Conservation (phyloP, 2,329 filamentous ascomycete species). For the Hymenoscyphus scutula region DNA sequence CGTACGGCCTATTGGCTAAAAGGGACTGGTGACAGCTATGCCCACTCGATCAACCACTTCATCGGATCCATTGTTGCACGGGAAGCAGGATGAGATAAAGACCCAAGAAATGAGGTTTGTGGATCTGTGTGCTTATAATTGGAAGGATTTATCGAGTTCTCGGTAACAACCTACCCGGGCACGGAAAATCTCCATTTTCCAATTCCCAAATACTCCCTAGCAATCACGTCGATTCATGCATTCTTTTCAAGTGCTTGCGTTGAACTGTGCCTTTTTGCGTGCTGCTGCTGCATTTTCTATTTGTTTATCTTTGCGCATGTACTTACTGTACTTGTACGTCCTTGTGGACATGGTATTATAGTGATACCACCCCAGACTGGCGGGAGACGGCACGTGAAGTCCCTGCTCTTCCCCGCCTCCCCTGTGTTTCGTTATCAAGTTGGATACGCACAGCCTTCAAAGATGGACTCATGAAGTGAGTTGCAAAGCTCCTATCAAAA, state of each 20-base stretch:
- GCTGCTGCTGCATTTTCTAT: neutral
- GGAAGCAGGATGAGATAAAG: neutral
- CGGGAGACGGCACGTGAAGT: slow-evolving; percentile 6
- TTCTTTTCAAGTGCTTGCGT: neutral
- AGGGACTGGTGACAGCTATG: neutral
- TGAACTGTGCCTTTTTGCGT: neutral
- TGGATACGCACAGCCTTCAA: slow-evolving; percentile 1
- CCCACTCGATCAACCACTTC: neutral
- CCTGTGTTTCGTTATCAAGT: slow-evolving; percentile 2
- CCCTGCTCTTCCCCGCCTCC: slow-evolving; percentile 1
- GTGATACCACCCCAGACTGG: neutral
- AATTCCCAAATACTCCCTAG: neutral
- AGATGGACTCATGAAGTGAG: neutral
- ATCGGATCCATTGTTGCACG: slow-evolving; percentile 1
- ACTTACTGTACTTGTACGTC: too few relatives aligned
- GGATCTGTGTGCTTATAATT: neutral
- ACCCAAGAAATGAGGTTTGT: neutral
- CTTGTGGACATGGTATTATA: neutral
- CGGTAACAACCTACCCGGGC: neutral
- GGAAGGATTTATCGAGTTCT: neutral
- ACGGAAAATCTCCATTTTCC: neutral
- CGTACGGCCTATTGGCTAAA: neutral
- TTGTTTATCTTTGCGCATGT: too few relatives aligned
- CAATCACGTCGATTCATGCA: neutral
- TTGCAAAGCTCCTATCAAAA: neutral